Evolutionary conservation across 768 basidiomycete species (phyloP).

Genomic region (Podaxis carcinomalis): DNA sequence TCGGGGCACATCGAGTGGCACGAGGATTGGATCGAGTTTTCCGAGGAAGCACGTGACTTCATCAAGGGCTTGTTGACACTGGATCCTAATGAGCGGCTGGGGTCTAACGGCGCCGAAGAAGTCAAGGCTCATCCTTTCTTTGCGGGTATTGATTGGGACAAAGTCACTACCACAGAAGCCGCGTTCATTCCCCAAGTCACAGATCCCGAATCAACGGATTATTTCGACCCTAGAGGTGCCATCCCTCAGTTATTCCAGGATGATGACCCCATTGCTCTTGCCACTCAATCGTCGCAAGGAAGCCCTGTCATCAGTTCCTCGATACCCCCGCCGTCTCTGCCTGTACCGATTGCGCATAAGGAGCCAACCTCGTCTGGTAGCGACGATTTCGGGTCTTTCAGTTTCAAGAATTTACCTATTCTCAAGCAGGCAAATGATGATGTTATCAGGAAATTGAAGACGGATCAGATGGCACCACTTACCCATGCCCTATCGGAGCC

Average conservation of each 20-base stretch:
- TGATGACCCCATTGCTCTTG: slow-evolving; percentile 62
- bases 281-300: slow-evolving; percentile 46
- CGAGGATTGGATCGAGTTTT: slow-evolving; percentile 86
- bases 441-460: slow-evolving; percentile 91
- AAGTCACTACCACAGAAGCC: slow-evolving; percentile 82
- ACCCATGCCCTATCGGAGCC: slow-evolving; percentile 71
- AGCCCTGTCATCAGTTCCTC: slow-evolving; percentile 37
- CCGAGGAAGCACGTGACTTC: slow-evolving; percentile 83
- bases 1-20: slow-evolving; percentile 95
- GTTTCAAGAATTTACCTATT: slow-evolving; percentile 94
- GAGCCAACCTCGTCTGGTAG: slow-evolving; percentile 47
- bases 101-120: slow-evolving; percentile 84
- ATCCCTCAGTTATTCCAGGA: slow-evolving; percentile 89
- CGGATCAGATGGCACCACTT: slow-evolving; percentile 81
- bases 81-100: slow-evolving; percentile 77
- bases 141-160: slow-evolving; percentile 88
- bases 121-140: slow-evolving; percentile 93
- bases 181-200: slow-evolving; percentile 94
- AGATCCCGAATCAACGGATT: slow-evolving; percentile 98
- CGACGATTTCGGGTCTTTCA: slow-evolving; percentile 97
- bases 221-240: slow-evolving; percentile 96
- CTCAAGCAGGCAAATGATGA: slow-evolving; percentile 99
- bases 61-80: slow-evolving; percentile 82
- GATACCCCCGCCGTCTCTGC: slow-evolving; percentile 37
- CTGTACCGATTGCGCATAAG: slow-evolving; percentile 36